Evolutionary conservation across 257 asterid genomes (phyloP).

Genomic region (Solanum neorickii): DNA sequence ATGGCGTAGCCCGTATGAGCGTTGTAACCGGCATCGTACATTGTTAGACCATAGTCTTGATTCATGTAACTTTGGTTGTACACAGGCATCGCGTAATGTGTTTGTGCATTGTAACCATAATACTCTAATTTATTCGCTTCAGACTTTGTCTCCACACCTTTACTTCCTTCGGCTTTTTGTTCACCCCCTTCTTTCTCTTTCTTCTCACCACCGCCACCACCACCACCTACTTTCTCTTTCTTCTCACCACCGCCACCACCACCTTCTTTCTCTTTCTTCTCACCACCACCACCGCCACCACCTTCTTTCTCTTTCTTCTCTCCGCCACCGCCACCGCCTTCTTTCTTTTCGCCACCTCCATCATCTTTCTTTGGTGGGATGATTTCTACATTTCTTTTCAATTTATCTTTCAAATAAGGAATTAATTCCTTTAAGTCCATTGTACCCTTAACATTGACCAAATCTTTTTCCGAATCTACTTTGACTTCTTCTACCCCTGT

Average conservation of each 20-base stretch:
- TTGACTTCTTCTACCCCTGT: constrained; percentile 57
- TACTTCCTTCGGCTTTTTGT: constrained; percentile 14
- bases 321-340: background rate
- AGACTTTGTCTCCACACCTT: constrained; percentile 21
- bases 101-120: constrained; percentile 29
- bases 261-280: constrained; percentile 6
- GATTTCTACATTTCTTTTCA: constrained; percentile 42
- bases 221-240: constrained; percentile 2
- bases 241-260: background rate
- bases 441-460: constrained; percentile 63
- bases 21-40: constrained; percentile 10
- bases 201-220: background rate
- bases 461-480: constrained; percentile 45
- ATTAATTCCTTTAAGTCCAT: constrained; percentile 65
- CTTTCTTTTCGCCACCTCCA: constrained; percentile 24
- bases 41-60: constrained; percentile 46
- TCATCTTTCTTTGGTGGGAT: constrained; percentile 57
- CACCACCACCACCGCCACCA: background rate
- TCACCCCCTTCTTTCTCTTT: constrained; percentile 7
- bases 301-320: constrained; percentile 8
- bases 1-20: constrained; percentile 21
- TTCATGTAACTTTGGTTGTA: constrained; percentile 37
- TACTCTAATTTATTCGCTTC: constrained; percentile 50
- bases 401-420: constrained; percentile 51
- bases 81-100: constrained; percentile 38